A percentile compares a stretch with the other conserved stretches of the same genome.
Conservation (phyloP, 2,329 filamentous ascomycete genomes). For the Sphaerostilbella broomeana region DNA sequence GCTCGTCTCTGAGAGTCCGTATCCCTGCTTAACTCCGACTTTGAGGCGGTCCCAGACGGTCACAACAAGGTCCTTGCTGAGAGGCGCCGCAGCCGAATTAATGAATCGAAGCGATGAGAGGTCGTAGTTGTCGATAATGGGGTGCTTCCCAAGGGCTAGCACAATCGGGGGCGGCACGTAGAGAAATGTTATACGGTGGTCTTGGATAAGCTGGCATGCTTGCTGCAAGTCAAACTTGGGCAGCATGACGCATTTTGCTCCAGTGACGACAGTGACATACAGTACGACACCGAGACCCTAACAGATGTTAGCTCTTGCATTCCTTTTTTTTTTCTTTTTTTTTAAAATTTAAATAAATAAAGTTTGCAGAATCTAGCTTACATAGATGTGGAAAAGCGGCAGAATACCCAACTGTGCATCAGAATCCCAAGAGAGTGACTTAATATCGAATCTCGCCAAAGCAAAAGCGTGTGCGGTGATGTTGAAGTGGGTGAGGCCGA, state of each 20-base stretch:
- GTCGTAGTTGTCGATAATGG: slow-evolving; percentile 72
- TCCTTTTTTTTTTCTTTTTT: too few relatives aligned
- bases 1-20: slow-evolving; percentile 81
- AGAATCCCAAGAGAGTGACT: slow-evolving; percentile 50
- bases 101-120: slow-evolving; percentile 72
- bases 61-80: slow-evolving; percentile 74
- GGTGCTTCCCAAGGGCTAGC: slow-evolving; percentile 72
- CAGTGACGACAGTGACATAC: slow-evolving; percentile 38
- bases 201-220: slow-evolving; percentile 71
- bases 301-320: too few relatives aligned
- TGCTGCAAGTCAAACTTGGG: slow-evolving; percentile 72
- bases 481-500: slow-evolving; percentile 78
- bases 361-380: slow-evolving; percentile 32
- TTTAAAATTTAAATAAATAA: too few relatives aligned
- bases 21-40: slow-evolving; percentile 84
- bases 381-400: slow-evolving; percentile 90
- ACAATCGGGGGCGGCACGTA: slow-evolving; percentile 84
- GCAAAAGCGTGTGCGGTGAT: slow-evolving; percentile 69
- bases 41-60: slow-evolving; percentile 66
- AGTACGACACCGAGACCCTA: slow-evolving; percentile 29
- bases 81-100: slow-evolving; percentile 80
- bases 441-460: slow-evolving; percentile 44
- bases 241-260: slow-evolving; percentile 67
- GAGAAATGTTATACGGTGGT: slow-evolving; percentile 65
- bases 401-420: slow-evolving; percentile 74